Evolutionary conservation across 306 rosid species (phyloP).

Genomic region (Cucurbita maxima): DNA sequence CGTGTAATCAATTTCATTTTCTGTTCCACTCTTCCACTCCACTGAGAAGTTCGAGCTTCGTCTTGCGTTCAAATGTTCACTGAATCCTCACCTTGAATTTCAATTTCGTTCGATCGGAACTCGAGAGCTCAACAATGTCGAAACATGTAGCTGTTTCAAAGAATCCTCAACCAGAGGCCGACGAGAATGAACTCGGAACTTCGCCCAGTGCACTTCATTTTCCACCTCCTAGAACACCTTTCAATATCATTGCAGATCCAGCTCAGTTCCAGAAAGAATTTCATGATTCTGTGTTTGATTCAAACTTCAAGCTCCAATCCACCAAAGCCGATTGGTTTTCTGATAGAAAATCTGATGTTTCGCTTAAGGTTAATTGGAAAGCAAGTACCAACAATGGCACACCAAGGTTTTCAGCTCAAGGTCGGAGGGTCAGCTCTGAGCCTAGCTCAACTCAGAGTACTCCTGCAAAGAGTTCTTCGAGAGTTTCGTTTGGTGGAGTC

Average conservation of each 20-base stretch:
- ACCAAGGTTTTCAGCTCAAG: slow-evolving; percentile 26
- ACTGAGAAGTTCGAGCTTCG: not conserved
- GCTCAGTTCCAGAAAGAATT: slow-evolving; percentile 33
- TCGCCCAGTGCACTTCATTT: slow-evolving; percentile 20
- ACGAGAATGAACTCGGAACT: slow-evolving; percentile 53
- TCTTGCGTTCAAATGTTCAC: not conserved
- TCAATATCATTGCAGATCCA: slow-evolving; percentile 64
- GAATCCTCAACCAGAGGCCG: slow-evolving; percentile 20
- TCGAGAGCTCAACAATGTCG: slow-evolving; percentile 11
- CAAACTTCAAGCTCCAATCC: slow-evolving; percentile 23
- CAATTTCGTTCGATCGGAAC: not conserved
- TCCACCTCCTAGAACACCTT: slow-evolving; percentile 67
- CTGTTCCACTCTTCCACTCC: not conserved
- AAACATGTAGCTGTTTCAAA: slow-evolving; percentile 18
- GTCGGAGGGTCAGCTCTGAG: slow-evolving; percentile 43
- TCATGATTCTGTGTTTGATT: slow-evolving; percentile 18
- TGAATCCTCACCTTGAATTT: not conserved
- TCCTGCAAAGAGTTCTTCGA: slow-evolving; percentile 39
- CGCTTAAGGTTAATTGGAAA: slow-evolving; percentile 15
- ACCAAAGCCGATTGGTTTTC: slow-evolving; percentile 17
- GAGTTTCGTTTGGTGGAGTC: slow-evolving; percentile 48
- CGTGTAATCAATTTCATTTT: not conserved
- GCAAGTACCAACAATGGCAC: slow-evolving; percentile 14
- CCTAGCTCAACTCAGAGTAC: slow-evolving; percentile 58
- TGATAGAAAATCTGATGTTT: slow-evolving; percentile 18